Percentiles rank a stretch among this genome's conserved stretches.
These are phyloP conservation scores for slime mould (Dictyostelium discoideum) DNA, from an alignment of 78 protist genomes.

Conservation along the genomic window DNA sequence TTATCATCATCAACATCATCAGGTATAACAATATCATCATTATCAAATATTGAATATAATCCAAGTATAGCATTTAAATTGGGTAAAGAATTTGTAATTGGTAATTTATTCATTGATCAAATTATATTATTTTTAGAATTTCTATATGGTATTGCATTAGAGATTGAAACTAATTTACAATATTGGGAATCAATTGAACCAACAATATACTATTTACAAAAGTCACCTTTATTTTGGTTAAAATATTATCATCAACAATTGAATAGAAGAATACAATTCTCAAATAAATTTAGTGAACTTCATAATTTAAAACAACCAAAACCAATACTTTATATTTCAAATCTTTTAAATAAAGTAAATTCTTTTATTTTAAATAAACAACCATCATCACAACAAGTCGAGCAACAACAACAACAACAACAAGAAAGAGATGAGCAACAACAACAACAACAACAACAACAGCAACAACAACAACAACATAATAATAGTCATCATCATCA, in stretches of 20 bases:
- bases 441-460: not conserved
- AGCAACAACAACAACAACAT: not conserved
- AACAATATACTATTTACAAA: constrained; percentile 18
- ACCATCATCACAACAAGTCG: not conserved
- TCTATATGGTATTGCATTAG: not conserved
- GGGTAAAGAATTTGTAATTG: constrained; percentile 40
- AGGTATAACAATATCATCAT: not conserved
- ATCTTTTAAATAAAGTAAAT: not conserved
- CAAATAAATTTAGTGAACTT: constrained; percentile 4
- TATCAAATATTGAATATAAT: not conserved
- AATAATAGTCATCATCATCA: not conserved
- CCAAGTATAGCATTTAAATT: constrained; percentile 38
- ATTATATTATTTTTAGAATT: constrained; percentile 19
- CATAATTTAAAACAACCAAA: constrained; percentile 9
- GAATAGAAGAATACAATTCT: not conserved
- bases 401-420: not conserved
- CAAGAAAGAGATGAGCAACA: not conserved
- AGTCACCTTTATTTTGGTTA: constrained; percentile 68
- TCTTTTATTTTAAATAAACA: not conserved
- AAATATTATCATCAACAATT: constrained; percentile 17
- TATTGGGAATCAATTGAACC: constrained; percentile 33
- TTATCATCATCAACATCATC: not conserved
- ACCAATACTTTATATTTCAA: not conserved
- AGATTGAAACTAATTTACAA: not conserved
- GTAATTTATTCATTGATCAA: constrained; percentile 47